Evolutionary conservation across 2,329 filamentous ascomycete genomes (phyloP).

Genomic region (Aschersonia sp.): DNA sequence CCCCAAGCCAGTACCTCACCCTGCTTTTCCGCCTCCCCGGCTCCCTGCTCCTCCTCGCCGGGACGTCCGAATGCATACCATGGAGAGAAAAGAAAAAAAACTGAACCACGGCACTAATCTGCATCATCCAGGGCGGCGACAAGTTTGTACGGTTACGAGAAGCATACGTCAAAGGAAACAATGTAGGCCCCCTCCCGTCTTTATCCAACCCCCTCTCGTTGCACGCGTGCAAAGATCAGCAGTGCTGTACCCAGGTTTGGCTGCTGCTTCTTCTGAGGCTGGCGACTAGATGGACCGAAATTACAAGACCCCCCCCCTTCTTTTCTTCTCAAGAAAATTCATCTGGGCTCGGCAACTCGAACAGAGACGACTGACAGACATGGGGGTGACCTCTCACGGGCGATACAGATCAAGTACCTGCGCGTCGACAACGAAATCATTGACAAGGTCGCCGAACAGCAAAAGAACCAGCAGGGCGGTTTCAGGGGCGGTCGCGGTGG

Average conservation of each 20-base stretch:
- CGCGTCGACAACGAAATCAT: conserved; percentile 94
- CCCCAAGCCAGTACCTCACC: no score
- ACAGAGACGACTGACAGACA: no score
- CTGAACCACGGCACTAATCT: background rate
- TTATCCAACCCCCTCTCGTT: no score
- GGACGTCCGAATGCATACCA: no score
- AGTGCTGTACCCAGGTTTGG: background rate
- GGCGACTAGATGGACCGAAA: no score
- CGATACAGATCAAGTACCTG: conserved; percentile 82
- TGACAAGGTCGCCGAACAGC: conserved; percentile 83
- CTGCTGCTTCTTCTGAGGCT: background rate
- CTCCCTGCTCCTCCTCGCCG: no score
- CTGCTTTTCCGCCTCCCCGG: no score
- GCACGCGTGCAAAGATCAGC: no score
- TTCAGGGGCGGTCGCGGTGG: conserved; percentile 53
- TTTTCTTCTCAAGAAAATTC: background rate
- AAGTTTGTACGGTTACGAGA: conserved; percentile 86
- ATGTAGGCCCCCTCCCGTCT: conserved; percentile 37
- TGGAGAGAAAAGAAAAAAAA: no score
- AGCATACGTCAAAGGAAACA: conserved; percentile 94
- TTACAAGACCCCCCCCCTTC: background rate
- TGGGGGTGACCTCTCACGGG: no score
- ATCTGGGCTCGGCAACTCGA: no score
- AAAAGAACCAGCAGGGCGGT: conserved; percentile 51
- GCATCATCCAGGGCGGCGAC: conserved; percentile 58